Evolutionary conservation across 2,329 filamentous ascomycete species (phyloP).

Genomic region (Dactylellina parvicollis): DNA sequence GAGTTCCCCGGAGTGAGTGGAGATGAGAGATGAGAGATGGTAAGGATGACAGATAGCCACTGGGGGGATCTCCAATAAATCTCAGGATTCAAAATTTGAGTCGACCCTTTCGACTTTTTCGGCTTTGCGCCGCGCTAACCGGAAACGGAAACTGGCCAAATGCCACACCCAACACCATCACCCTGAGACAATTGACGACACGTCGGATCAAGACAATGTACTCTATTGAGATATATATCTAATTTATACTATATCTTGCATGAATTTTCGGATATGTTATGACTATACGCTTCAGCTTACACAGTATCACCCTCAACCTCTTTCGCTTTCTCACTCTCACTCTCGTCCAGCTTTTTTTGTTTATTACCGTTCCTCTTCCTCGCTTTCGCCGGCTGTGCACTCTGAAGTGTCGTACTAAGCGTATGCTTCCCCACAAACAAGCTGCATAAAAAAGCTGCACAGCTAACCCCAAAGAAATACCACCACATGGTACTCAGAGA

Average conservation of each 20-base stretch:
- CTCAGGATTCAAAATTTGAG: conserved; percentile 28
- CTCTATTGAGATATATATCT: not conserved
- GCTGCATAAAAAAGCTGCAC: conserved; percentile 46
- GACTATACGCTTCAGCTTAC: not conserved
- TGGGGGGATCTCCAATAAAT: conserved; percentile 25
- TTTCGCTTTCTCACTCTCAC: conserved; percentile 7
- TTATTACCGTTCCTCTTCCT: conserved; percentile 35
- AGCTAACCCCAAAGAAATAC: conserved; percentile 56
- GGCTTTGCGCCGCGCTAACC: conserved; percentile 35
- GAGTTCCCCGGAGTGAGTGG: conserved; percentile 5
- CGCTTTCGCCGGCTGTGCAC: conserved; percentile 50
- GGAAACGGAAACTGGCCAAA: conserved; percentile 14
- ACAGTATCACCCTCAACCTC: conserved; percentile 26
- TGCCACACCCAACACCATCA: conserved; percentile 28
- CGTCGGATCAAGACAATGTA: no score
- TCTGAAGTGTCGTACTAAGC: conserved; percentile 57
- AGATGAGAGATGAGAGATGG: conserved; percentile 8
- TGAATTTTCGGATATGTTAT: not conserved
- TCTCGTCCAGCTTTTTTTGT: conserved; percentile 25
- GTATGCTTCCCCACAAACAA: conserved; percentile 54
- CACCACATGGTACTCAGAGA: conserved; percentile 58
- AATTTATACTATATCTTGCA: not conserved
- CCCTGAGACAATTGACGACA: not conserved
- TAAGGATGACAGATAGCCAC: conserved; percentile 9
- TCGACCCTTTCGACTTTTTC: conserved; percentile 29